Evolutionary conservation across 352 stramenopile species (phyloP), one percentile per base, ranked within the genome.

Genomic region (Phytophthora aleatoria): DNA sequence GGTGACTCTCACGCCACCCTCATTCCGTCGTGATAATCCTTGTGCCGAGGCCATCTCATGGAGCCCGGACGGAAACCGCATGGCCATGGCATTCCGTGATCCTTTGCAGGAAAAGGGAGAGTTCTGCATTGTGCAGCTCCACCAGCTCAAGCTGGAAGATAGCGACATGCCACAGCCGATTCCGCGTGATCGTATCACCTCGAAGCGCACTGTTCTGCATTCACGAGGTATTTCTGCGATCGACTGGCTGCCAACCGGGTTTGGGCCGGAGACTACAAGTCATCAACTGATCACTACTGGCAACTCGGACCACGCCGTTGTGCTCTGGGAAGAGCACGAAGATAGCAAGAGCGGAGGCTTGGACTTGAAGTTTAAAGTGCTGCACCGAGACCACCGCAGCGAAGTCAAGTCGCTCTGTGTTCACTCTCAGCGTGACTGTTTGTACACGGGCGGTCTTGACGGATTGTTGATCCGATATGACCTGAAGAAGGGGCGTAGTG

Each of bases 41-140:
- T 94, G 84, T 64, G 79, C 83, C 13, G 87, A 92, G 57, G 81
- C 76, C 33, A 89, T 94, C 15, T 73, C 78, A 41, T 95, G 87
- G 87, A 92, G 79, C 48, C 84, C 83, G 0, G 81, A 91, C 39
- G 83, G 84, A 45, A 76, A 90, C 36, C 85, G 87, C 15, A 64
- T 96, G 36, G 87, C 85, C 0, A 85, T 96, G 63, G 84, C 78
- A 42, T 96, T 96, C 54, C 83, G 85, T 5, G 85, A 96, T 52
- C 72, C 84, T 28, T 8, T 91, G 6, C 20, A 81, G 2, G 67
- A 72, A 26, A 76, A 74, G 55, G 81, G 87, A 49, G 85, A 94
- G 60, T 91, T 96, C 38, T 93, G 83, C 47, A 76, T 94, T 69
- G 76, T 88, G 55, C 74, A 81, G 26, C 71, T 94, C 24, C 83